Conservation (phyloP, 2,329 filamentous ascomycete species). For the Curvularia spicifera region DNA sequence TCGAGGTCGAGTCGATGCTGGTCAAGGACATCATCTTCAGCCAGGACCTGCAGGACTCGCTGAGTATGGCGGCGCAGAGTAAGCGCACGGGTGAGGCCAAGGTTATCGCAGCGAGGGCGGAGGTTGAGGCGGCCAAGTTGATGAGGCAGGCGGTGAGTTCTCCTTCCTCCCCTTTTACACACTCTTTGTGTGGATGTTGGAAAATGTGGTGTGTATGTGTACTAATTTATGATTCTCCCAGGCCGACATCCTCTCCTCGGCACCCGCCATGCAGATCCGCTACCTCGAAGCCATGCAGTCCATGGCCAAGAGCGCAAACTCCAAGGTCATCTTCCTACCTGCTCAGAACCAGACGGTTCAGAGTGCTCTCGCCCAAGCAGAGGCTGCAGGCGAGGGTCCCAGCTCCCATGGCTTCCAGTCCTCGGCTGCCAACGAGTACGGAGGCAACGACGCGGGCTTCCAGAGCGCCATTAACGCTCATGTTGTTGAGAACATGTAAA, state of each 20-base stretch:
- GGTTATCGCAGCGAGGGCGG: constrained; percentile 94
- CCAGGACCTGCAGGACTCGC: constrained; percentile 90
- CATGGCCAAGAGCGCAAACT: constrained; percentile 93
- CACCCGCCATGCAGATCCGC: constrained; percentile 78
- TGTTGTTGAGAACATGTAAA: constrained; percentile 82
- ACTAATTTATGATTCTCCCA: background rate
- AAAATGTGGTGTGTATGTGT: too few species aligned
- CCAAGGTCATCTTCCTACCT: constrained; percentile 65
- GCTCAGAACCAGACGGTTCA: constrained; percentile 58
- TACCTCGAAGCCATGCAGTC: constrained; percentile 99
- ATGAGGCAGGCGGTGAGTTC: constrained; percentile 60
- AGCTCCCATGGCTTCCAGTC: constrained; percentile 52
- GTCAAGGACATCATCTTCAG: constrained; percentile 99
- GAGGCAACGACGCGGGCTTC: constrained; percentile 62
- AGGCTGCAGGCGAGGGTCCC: constrained; percentile 63
- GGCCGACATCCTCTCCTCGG: constrained; percentile 78
- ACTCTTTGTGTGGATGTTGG: too few species aligned
- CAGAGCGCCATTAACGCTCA: constrained; percentile 81
- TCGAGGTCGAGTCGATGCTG: constrained; percentile 96
- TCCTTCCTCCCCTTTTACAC: background rate
- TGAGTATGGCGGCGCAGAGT: constrained; percentile 97
- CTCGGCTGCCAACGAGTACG: constrained; percentile 43
- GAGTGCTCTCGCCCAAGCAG: constrained; percentile 57
- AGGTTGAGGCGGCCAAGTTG: constrained; percentile 89
- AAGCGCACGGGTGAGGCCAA: constrained; percentile 99